Percentiles rank a stretch among this genome's conserved stretches.
phyloP scores from a whole-genome alignment of 2,329 filamentous ascomycete species.

The Aaosphaeria arxii region DNA sequence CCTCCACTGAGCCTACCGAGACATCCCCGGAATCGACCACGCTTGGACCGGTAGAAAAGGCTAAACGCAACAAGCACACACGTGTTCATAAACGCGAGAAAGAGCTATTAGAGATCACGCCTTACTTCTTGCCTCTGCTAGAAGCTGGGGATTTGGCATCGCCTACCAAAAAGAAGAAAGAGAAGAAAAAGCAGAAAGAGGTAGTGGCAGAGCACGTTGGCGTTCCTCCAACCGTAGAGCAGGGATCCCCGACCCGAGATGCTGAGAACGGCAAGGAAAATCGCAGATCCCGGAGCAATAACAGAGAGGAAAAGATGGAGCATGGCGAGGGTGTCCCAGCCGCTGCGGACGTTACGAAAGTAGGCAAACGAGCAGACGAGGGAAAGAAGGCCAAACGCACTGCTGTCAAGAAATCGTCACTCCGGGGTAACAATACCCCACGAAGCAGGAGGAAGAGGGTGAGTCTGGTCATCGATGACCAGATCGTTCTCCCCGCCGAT shows the following conservation, averaged over 20 bases:
- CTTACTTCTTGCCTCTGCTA: constrained; percentile 34
- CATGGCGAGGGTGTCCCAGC: not conserved
- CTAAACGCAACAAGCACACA: constrained; percentile 32
- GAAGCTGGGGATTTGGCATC: constrained; percentile 25
- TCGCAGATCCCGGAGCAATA: constrained; percentile 14
- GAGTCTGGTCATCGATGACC: constrained; percentile 36
- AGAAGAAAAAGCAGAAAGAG: constrained; percentile 16
- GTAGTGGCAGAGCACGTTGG: constrained; percentile 7
- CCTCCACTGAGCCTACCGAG: constrained; percentile 2
- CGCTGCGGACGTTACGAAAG: constrained; percentile 1
- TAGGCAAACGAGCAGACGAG: constrained; percentile 10
- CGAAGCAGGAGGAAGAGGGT: constrained; percentile 30
- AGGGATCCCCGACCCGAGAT: constrained; percentile 14
- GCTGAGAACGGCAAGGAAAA: constrained; percentile 18
- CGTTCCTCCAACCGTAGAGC: constrained; percentile 7
- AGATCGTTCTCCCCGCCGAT: constrained; percentile 37
- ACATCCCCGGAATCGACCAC: constrained; percentile 10
- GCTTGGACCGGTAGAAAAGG: constrained; percentile 19
- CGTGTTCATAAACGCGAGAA: constrained; percentile 37
- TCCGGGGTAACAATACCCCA: constrained; percentile 22
- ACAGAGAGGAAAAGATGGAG: constrained; percentile 7
- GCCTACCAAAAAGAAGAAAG: constrained; percentile 17
- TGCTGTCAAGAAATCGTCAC: constrained; percentile 30
- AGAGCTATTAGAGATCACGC: constrained; percentile 36
- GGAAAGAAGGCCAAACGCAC: constrained; percentile 25